Base-by-base conservation (phyloP, 1,139 yeast genomes). In the Geotrichum histeridarum region DNA sequence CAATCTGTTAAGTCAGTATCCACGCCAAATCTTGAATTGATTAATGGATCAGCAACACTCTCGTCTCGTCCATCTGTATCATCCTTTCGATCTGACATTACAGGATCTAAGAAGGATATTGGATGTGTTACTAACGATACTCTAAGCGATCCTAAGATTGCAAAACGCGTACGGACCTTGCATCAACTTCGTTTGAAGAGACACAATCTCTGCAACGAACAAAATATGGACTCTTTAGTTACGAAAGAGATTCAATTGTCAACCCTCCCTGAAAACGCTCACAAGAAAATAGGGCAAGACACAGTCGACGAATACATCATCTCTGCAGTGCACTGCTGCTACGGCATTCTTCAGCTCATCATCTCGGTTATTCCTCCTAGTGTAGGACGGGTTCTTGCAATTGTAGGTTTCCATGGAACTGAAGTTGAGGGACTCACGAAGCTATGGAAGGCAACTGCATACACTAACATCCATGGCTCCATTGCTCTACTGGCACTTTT, bases 281-380 rank as follows among this genome's bases (percentile, higher is more conserved):
- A 35, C 38, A 48, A 38, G 18, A 45, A 44, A 18, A 59, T 61
- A 9, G 67, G 67, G n/a, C 57, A 60, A 31, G 65, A 61, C 17
- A 59, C 72, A 6, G 64, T 68, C n/a, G 97, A 91, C 65, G 98
- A 91, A 69, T 93, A 88, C 66, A 87, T 93, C 57, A 87, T 85
- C 62, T 86, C 96, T 0, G 98, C 98, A 22, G 95, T 90, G 8
- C 89, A 89, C 64, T 75, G 90, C 51, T 89, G 97, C 70, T 89
- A 87, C 70, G 98, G 99, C 22, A 84, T 93, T 51, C 75, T 93
- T 54, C 97, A 93, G 68, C 86, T 93, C 46, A 95, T 93, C 27
- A 75, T 93, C 30, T 89, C 97, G 0, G 77, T 91, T 61, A 83
- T 93, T 50, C 99, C 98, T 4, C 96, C 98, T 0, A 81, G 93